Base-by-base conservation (phyloP, 495 filamentous ascomycete genomes). In the Aspergillus steynii region DNA sequence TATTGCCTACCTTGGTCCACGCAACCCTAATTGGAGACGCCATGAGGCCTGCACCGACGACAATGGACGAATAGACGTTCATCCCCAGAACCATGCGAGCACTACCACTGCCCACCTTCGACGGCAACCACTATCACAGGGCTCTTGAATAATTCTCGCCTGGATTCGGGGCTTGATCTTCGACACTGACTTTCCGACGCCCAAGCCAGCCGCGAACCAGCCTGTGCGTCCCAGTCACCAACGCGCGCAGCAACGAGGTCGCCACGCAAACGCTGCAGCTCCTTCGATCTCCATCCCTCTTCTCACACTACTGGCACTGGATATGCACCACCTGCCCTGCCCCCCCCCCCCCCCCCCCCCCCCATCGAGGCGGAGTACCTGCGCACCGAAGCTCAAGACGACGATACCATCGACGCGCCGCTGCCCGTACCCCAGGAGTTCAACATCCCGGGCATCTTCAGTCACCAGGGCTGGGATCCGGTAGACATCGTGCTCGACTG, bases 401-500 rank as follows among this genome's bases (percentile, higher is more conserved):
- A 80, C 60, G 71, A 71, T 45, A 61, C 69, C 20, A 63, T 79
- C 25, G 47, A 72, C 9, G 62, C 72, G 14, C 68, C 68, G 15
- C 63, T 69, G 26, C 65, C 71, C 0, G 58, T 71, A 0, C 60
- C 67, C 0, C 32, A 58, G 6, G 56, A 67, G 0, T 72, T 68
- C 49, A 64, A 79, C 62, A 68, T 79, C 29, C 66, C 63, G 3
- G 47, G 50, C 25, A 63, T 65, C 34, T 80, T 80, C 62, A 70
- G 70, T 26, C n/a, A 52, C 9, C 68, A 68, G 12, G 58, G 64
- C 15, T 77, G 70, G 70, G 60, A 61, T 0, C 73, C 76, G 5
- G 75, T 79, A 15, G 75, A 80, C 59, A 59, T 79, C 26, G 75
- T 78, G 8, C 63, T 80, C 27, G 77, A 80, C 42, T 79, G 76